Percentiles rank a stretch among this genome's conserved stretches.
Evolutionary conservation across 2,329 filamentous ascomycete species (phyloP).

Genomic region (Fusarium mangiferae): DNA sequence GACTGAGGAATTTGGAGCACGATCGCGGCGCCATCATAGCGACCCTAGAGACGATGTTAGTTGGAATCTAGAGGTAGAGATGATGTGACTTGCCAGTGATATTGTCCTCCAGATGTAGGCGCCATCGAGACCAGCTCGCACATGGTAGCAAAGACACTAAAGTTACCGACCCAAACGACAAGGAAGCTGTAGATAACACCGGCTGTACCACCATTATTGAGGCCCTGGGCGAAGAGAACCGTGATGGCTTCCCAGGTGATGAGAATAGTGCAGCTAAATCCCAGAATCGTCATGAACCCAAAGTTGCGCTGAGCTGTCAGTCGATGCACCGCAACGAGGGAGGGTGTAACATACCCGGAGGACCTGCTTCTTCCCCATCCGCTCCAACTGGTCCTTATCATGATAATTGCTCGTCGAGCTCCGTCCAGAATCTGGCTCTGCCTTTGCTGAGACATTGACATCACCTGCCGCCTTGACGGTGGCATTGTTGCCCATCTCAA

Average conservation of each 20-base stretch:
- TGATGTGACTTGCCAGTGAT: conserved; percentile 56
- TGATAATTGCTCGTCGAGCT: conserved; percentile 23
- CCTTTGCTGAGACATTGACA: conserved; percentile 12
- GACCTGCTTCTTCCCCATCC: conserved; percentile 46
- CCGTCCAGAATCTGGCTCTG: conserved; percentile 31
- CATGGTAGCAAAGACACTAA: conserved; percentile 54
- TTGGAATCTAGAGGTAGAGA: fast-evolving
- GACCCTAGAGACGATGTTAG: conserved; percentile 48
- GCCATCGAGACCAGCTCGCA: conserved; percentile 59
- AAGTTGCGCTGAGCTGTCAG: conserved; percentile 53
- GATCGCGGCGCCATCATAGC: conserved; percentile 60
- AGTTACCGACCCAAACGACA: conserved; percentile 58
- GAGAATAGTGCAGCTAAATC: conserved; percentile 63
- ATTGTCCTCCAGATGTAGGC: conserved; percentile 66
- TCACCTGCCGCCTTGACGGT: conserved; percentile 19
- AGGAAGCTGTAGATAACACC: conserved; percentile 65
- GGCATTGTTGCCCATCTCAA: conserved; percentile 40
- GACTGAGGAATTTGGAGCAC: conserved; percentile 64
- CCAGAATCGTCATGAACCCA: conserved; percentile 60
- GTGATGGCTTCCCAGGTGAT: conserved; percentile 62
- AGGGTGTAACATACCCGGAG: conserved; percentile 11
- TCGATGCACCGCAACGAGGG: fast-evolving
- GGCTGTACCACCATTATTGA: conserved; percentile 62
- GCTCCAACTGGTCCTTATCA: conserved; percentile 42
- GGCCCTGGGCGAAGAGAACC: conserved; percentile 47